Conservation (phyloP, 1,284 basidiomycete genomes). For the Ustilago curta region DNA sequence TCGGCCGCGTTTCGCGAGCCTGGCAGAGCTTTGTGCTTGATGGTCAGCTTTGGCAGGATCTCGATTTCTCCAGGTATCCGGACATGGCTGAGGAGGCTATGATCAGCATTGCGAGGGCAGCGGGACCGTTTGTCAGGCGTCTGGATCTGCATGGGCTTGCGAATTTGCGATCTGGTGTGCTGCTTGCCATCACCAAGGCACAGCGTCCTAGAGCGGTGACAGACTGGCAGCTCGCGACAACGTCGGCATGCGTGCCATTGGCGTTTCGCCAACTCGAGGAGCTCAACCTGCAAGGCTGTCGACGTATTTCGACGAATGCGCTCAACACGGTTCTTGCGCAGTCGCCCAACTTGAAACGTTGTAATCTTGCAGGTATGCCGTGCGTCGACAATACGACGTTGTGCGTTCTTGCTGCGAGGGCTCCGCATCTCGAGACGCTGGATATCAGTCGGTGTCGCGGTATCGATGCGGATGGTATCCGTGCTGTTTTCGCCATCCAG, state of each 20-base stretch:
- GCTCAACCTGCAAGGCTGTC: conserved; percentile 82
- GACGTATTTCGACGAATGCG: conserved; percentile 75
- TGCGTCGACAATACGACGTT: conserved; percentile 81
- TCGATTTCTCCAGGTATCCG: conserved; percentile 73
- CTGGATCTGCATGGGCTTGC: conserved; percentile 79
- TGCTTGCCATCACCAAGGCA: conserved; percentile 34
- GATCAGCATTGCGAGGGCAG: conserved; percentile 35
- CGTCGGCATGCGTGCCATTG: conserved; percentile 2
- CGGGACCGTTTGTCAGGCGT: conserved; percentile 76
- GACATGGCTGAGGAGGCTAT: conserved; percentile 40
- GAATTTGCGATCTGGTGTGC: conserved; percentile 69
- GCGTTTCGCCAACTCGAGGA: conserved; percentile 60
- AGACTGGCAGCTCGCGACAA: not conserved
- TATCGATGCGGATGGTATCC: conserved; percentile 76
- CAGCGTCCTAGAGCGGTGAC: conserved; percentile 25
- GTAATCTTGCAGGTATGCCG: conserved; percentile 78
- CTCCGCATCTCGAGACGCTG: conserved; percentile 75
- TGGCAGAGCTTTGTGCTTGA: conserved; percentile 86
- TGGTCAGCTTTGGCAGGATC: conserved; percentile 81
- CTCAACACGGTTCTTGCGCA: conserved; percentile 79
- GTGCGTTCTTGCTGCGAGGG: conserved; percentile 75
- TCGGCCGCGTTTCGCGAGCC: conserved; percentile 79
- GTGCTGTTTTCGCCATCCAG: conserved; percentile 53
- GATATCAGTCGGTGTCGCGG: conserved; percentile 81
- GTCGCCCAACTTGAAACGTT: conserved; percentile 75